Conservation (phyloP, 2,329 filamentous ascomycete species). For the Xylariaceae sp. region DNA sequence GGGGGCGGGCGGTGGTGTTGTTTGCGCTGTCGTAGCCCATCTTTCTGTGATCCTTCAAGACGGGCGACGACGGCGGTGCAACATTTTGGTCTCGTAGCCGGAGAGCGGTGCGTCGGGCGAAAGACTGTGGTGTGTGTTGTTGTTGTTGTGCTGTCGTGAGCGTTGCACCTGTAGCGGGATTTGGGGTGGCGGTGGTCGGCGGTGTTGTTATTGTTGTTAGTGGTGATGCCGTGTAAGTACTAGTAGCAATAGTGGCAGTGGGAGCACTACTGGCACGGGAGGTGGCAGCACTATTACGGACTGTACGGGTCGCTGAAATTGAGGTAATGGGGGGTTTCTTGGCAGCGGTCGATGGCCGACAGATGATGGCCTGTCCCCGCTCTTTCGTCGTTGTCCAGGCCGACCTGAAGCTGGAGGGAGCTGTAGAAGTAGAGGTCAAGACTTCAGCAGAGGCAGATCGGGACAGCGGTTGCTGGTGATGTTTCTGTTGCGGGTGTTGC, state of each 20-base stretch:
- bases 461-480: background rate
- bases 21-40: constrained; percentile 45
- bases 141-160: background rate
- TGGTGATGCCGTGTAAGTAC: too few relatives aligned
- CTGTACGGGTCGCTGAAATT: background rate
- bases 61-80: constrained; percentile 28
- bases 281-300: too few relatives aligned
- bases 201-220: too few relatives aligned
- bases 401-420: background rate
- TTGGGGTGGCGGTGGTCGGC: too few relatives aligned
- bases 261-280: too few relatives aligned
- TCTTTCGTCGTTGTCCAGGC: background rate
- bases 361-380: background rate
- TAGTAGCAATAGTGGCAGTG: too few relatives aligned
- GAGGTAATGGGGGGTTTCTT: background rate
- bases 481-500: background rate
- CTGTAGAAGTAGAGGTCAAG: background rate
- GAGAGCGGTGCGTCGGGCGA: constrained; percentile 14
- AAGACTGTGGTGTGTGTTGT: background rate
- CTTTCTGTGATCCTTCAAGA: constrained; percentile 30
- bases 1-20: constrained; percentile 51
- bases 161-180: too few relatives aligned
- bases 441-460: background rate
- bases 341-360: background rate
- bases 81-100: constrained; percentile 40